Evolutionary conservation across 2,329 filamentous ascomycete species (phyloP).

Genomic region (Talaromyces sp.): DNA sequence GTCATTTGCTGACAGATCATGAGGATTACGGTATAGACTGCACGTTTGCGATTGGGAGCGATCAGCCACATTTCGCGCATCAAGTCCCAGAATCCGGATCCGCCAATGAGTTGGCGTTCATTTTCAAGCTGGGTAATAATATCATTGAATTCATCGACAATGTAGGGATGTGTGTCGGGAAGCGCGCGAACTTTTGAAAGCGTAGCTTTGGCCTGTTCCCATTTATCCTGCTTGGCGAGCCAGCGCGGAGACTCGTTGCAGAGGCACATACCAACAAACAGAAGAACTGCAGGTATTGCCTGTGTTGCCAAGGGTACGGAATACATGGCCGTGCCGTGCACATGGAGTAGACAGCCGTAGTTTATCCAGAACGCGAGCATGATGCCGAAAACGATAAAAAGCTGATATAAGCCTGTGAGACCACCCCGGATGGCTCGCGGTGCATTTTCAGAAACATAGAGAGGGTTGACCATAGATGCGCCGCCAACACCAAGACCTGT

Average conservation of each 20-base stretch:
- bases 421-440: slow-evolving; percentile 56
- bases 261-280: slow-evolving; percentile 57
- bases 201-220: slow-evolving; percentile 57
- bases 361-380: slow-evolving; percentile 48
- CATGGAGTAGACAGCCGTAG: slow-evolving; percentile 48
- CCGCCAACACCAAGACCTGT: slow-evolving; percentile 48
- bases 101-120: slow-evolving; percentile 51
- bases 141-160: slow-evolving; percentile 56
- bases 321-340: slow-evolving; percentile 42
- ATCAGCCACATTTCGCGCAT: slow-evolving; percentile 26
- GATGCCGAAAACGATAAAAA: slow-evolving; percentile 46
- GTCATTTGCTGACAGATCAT: slow-evolving; percentile 53
- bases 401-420: slow-evolving; percentile 56
- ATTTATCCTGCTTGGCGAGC: slow-evolving; percentile 62
- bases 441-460: slow-evolving; percentile 58
- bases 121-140: slow-evolving; percentile 58
- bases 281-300: slow-evolving; percentile 56
- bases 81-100: slow-evolving; percentile 24
- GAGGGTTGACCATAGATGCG: slow-evolving; percentile 54
- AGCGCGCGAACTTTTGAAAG: slow-evolving; percentile 55
- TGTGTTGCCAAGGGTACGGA: slow-evolving; percentile 62
- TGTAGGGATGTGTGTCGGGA: slow-evolving; percentile 47
- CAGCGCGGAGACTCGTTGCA: slow-evolving; percentile 64
- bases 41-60: not conserved
- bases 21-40: not conserved